These are phyloP conservation scores for Parastagonospora nodorum DNA, from an alignment of 2,329 filamentous ascomycete genomes.

Conservation along the genomic window DNA sequence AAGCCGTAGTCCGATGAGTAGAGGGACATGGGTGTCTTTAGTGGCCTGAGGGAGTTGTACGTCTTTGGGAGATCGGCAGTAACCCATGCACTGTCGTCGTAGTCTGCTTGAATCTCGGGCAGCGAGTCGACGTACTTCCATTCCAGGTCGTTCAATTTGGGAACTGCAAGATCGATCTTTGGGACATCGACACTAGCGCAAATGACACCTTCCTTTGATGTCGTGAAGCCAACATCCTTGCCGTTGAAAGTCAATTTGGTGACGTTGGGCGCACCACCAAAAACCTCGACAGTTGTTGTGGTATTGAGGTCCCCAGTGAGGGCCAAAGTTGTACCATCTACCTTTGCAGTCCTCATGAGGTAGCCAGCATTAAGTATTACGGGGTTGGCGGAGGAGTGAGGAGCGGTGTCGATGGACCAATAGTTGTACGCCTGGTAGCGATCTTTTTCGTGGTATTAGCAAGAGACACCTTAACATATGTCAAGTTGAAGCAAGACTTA, in stretches of 20 bases:
- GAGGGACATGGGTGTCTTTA: conserved; percentile 67
- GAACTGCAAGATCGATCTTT: conserved; percentile 60
- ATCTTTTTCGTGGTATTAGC: conserved; percentile 47
- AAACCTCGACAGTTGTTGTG: conserved; percentile 70
- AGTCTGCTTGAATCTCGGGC: conserved; percentile 67
- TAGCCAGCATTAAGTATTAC: conserved; percentile 69
- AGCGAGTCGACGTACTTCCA: conserved; percentile 76
- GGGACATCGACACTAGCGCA: conserved; percentile 61
- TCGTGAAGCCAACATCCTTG: conserved; percentile 46
- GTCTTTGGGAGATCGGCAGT: conserved; percentile 62
- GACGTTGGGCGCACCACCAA: conserved; percentile 61
- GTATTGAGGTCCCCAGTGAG: conserved; percentile 74
- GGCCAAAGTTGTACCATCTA: conserved; percentile 62
- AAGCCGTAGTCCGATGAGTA: conserved; percentile 77
- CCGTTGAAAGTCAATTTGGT: conserved; percentile 68
- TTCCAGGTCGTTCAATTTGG: conserved; percentile 61
- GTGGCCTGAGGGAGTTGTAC: conserved; percentile 61
- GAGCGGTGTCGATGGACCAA: conserved; percentile 63
- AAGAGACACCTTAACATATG: neutral
- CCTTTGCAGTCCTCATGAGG: conserved; percentile 64
- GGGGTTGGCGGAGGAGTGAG: conserved; percentile 34
- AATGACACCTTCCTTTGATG: conserved; percentile 55
- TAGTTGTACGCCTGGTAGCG: conserved; percentile 71
- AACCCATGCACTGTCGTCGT: conserved; percentile 73
- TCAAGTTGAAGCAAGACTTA: conserved; percentile 33